phyloP scores from a whole-genome alignment of 1,139 yeast genomes.

The Candida frijolesensis region DNA sequence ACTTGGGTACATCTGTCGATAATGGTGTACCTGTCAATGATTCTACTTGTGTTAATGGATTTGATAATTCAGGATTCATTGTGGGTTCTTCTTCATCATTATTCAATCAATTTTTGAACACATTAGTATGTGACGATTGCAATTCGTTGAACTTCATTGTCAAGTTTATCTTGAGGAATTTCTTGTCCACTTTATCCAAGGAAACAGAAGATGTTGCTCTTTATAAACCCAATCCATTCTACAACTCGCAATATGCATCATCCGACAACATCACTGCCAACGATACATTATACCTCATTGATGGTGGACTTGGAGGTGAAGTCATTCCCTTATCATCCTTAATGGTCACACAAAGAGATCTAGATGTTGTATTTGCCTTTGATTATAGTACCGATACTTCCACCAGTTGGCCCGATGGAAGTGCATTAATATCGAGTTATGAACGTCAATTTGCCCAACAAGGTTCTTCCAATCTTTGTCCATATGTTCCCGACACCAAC shows the following conservation, averaged over 20 bases:
- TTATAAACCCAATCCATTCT: slow-evolving; percentile 55
- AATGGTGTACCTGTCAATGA: slow-evolving; percentile 52
- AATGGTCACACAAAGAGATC: slow-evolving; percentile 35
- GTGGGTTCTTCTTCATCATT: slow-evolving; percentile 82
- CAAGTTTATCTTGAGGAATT: slow-evolving; percentile 44
- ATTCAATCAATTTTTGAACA: slow-evolving; percentile 69
- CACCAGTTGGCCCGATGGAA: slow-evolving; percentile 34
- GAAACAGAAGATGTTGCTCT: slow-evolving; percentile 41
- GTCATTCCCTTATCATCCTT: slow-evolving; percentile 38
- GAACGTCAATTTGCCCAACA: slow-evolving; percentile 63
- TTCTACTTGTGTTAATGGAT: slow-evolving; percentile 59
- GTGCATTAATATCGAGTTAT: slow-evolving; percentile 45
- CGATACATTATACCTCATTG: slow-evolving; percentile 40
- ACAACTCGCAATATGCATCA: slow-evolving; percentile 44
- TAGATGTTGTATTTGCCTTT: slow-evolving; percentile 42
- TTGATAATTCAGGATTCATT: slow-evolving; percentile 78
- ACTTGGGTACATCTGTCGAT: slow-evolving; percentile 59
- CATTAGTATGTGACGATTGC: slow-evolving; percentile 50
- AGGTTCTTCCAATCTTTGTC: slow-evolving; percentile 65
- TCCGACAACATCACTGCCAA: slow-evolving; percentile 29
- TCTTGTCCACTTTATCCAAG: slow-evolving; percentile 47
- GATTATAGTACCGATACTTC: slow-evolving; percentile 37
- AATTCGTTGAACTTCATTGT: slow-evolving; percentile 51
- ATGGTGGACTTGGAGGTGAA: slow-evolving; percentile 47
- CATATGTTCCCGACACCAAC: slow-evolving; percentile 72